These are phyloP conservation scores for Neopestalotiopsis sp. DNA, from an alignment of 2,329 filamentous ascomycete genomes.

Conservation along the genomic window DNA sequence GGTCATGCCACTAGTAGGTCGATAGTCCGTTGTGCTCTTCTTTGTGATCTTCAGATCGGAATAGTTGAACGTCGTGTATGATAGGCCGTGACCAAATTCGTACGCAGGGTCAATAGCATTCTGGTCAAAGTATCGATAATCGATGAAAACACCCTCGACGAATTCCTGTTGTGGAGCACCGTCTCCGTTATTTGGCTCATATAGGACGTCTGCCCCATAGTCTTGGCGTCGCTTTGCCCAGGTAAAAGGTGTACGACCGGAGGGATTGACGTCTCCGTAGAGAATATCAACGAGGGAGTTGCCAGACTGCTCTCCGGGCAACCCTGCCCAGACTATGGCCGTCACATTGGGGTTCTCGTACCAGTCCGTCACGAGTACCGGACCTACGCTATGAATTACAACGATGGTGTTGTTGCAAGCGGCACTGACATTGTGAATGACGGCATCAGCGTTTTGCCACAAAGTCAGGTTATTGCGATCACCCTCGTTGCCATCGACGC, in stretches of 20 bases:
- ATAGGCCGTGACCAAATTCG: constrained; percentile 83
- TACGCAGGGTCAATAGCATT: constrained; percentile 74
- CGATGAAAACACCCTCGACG: constrained; percentile 79
- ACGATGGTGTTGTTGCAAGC: constrained; percentile 55
- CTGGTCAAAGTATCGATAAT: constrained; percentile 90
- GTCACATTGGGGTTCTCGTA: constrained; percentile 77
- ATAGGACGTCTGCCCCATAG: constrained; percentile 66
- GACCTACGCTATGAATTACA: constrained; percentile 63
- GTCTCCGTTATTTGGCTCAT: too few relatives aligned
- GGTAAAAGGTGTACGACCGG: constrained; percentile 36
- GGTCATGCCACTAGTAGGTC: constrained; percentile 56
- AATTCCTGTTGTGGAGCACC: constrained; percentile 75
- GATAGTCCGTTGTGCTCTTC: too few relatives aligned
- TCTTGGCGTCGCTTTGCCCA: constrained; percentile 31
- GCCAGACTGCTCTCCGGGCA: constrained; percentile 84
- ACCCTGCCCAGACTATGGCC: constrained; percentile 76
- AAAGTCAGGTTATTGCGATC: constrained; percentile 59
- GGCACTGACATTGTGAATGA: constrained; percentile 21
- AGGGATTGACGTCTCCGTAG: constrained; percentile 51
- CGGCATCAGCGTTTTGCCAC: constrained; percentile 21
- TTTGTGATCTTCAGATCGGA: too few relatives aligned
- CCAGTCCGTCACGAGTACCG: constrained; percentile 80
- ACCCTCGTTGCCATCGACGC: constrained; percentile 76
- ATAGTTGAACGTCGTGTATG: constrained; percentile 77
- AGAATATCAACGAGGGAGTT: constrained; percentile 73